Evolutionary conservation across 192 early-diverging fungal genomes (phyloP).

Genomic region (Umbelopsis ramanniana): DNA sequence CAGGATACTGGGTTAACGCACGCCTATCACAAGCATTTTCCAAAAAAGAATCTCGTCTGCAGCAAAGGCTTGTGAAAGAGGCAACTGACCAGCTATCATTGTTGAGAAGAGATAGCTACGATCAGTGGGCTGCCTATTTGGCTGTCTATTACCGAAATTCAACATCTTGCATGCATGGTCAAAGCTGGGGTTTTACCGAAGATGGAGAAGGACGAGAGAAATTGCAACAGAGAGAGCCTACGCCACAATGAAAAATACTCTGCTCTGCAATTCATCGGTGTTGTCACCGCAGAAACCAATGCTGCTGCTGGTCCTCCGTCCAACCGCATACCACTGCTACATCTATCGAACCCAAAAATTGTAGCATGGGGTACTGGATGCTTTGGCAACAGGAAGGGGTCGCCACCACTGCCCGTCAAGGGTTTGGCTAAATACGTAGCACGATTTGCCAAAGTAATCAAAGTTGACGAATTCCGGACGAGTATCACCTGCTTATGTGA

Average conservation of each 20-base stretch:
- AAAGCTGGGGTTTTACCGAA: neutral
- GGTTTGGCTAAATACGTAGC: neutral
- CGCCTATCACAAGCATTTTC: neutral
- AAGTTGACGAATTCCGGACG: neutral
- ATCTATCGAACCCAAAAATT: neutral
- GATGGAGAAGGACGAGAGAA: neutral
- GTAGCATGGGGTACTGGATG: neutral
- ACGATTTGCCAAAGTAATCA: neutral
- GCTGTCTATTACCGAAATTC: neutral
- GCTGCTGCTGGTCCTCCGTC: neutral
- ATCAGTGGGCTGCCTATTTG: neutral
- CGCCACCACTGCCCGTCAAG: neutral
- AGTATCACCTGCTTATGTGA: slow-evolving; percentile 6
- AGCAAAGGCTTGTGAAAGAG: neutral
- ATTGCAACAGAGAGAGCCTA: neutral
- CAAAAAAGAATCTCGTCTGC: neutral
- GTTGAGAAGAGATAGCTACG: neutral
- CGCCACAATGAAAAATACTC: neutral
- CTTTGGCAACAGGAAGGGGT: neutral
- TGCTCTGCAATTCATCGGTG: neutral
- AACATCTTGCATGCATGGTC: neutral
- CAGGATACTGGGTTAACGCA: neutral
- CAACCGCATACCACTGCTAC: neutral
- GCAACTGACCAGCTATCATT: neutral
- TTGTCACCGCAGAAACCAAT: neutral